Conservation (phyloP, 2,329 filamentous ascomycete genomes). For the Colletotrichum simmondsii region DNA sequence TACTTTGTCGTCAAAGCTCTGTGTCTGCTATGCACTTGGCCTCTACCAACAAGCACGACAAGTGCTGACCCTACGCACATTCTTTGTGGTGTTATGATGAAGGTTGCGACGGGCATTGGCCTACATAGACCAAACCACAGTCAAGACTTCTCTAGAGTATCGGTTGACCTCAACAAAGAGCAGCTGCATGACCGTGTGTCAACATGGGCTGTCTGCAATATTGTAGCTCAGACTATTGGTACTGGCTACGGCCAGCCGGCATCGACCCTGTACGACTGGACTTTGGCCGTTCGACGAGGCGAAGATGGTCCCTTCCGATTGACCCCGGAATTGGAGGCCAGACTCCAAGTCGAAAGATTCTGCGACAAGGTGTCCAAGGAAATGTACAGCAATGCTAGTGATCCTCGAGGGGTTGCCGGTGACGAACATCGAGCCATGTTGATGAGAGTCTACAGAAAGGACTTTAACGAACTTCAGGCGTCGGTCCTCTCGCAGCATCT, state of each 20-base stretch:
- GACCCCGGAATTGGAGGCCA: conserved; percentile 71
- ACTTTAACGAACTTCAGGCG: conserved; percentile 71
- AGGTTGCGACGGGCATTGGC: conserved; percentile 85
- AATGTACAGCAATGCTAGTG: conserved; percentile 82
- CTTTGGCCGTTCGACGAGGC: conserved; percentile 69
- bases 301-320: conserved; percentile 70
- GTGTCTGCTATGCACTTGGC: conserved; percentile 84
- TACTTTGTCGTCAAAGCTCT: conserved; percentile 86
- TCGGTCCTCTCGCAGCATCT: conserved; percentile 68
- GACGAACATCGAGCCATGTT: conserved; percentile 75
- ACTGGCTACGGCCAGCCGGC: conserved; percentile 87
- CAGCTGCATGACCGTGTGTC: conserved; percentile 82
- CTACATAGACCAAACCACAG: conserved; percentile 84
- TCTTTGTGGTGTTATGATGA: conserved; percentile 86
- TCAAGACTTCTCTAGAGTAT: conserved; percentile 83
- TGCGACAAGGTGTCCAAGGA: conserved; percentile 82
- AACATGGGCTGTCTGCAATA: conserved; percentile 88
- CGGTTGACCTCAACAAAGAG: conserved; percentile 79
- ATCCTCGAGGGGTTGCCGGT: conserved; percentile 75
- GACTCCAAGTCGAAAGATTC: conserved; percentile 78
- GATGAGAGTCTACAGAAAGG: conserved; percentile 73
- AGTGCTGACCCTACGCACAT: conserved; percentile 85
- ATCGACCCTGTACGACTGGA: conserved; percentile 82
- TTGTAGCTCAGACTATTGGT: conserved; percentile 84
- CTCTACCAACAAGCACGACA: conserved; percentile 83